A percentile compares a stretch with the other conserved stretches of the same genome.
These are phyloP conservation scores for Leucosporidium creatinivorum DNA, from an alignment of 768 basidiomycete species.

Conservation along the genomic window DNA sequence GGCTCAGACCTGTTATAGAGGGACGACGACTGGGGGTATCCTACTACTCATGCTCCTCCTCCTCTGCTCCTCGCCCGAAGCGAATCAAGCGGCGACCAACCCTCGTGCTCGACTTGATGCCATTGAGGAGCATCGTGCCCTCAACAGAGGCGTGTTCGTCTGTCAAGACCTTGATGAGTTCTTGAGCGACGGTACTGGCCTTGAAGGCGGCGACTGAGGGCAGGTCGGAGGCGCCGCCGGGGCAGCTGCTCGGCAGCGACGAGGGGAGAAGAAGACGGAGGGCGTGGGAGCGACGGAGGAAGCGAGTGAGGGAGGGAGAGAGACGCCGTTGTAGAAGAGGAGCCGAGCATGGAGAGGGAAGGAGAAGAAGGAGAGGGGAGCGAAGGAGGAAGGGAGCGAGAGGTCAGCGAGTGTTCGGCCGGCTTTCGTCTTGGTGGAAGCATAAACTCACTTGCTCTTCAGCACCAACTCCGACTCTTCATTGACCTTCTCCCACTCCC, in stretches of 20 bases:
- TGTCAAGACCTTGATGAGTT: conserved; percentile 94
- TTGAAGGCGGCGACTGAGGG: conserved; percentile 90
- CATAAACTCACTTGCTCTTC: conserved; percentile 34
- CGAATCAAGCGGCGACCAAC: not conserved
- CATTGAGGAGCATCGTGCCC: not conserved
- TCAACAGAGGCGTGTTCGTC: conserved; percentile 81
- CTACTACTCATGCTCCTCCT: no score
- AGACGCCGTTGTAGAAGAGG: no score
- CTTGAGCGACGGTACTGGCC: conserved; percentile 89
- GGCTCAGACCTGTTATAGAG: no score
- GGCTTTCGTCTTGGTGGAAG: no score
- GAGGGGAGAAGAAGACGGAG: conserved; percentile 1
- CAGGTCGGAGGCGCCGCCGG: conserved; percentile 68
- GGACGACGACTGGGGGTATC: no score
- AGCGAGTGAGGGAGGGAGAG: not conserved
- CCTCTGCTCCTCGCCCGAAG: not conserved
- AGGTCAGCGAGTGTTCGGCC: no score
- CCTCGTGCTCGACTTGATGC: not conserved
- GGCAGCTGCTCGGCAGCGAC: conserved; percentile 61
- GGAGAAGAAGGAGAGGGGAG: not conserved
- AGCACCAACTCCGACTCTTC: conserved; percentile 41
- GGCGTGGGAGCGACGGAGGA: not conserved
- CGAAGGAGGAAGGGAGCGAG: not conserved
- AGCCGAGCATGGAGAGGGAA: not conserved
- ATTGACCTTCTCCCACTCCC: conserved; percentile 45